Evolutionary conservation across 1,139 yeast species (phyloP).

Genomic region (Geotrichum klebahnii): DNA sequence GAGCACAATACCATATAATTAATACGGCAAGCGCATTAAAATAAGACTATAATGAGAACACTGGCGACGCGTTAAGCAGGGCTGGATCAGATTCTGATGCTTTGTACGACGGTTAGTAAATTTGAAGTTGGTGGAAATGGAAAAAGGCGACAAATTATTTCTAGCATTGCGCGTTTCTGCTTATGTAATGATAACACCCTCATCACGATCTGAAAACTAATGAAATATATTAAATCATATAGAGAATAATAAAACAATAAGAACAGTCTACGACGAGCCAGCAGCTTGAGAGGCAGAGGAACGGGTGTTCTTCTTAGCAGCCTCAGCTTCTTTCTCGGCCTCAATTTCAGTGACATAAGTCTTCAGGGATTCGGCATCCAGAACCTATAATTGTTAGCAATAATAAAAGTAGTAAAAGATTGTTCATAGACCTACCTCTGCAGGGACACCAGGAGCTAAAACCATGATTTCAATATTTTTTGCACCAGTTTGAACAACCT

Average conservation of each 20-base stretch:
- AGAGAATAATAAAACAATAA: no score
- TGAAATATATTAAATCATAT: not conserved
- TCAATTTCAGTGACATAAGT: slow-evolving; percentile 78
- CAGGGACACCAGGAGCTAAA: slow-evolving; percentile 60
- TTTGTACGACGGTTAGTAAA: no score
- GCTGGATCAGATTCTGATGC: no score
- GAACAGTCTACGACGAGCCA: slow-evolving; percentile 13
- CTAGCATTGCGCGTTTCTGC: no score
- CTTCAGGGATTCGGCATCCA: slow-evolving; percentile 66
- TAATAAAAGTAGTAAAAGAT: slow-evolving; percentile 21
- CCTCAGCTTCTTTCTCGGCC: slow-evolving; percentile 85
- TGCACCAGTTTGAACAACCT: slow-evolving; percentile 97
- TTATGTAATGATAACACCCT: slow-evolving; percentile 2
- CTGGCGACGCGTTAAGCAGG: no score
- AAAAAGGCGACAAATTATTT: no score
- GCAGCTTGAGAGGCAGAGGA: slow-evolving; percentile 16
- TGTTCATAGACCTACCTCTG: slow-evolving; percentile 31
- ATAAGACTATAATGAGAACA: no score
- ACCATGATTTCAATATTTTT: slow-evolving; percentile 91
- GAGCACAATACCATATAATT: no score
- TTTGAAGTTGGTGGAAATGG: no score
- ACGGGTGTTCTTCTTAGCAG: slow-evolving; percentile 63
- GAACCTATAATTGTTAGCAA: slow-evolving; percentile 45
- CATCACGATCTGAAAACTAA: not conserved
- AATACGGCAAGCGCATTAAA: no score